phyloP scores from a whole-genome alignment of 1,284 basidiomycete species.

The Trichosporon sp. region DNA sequence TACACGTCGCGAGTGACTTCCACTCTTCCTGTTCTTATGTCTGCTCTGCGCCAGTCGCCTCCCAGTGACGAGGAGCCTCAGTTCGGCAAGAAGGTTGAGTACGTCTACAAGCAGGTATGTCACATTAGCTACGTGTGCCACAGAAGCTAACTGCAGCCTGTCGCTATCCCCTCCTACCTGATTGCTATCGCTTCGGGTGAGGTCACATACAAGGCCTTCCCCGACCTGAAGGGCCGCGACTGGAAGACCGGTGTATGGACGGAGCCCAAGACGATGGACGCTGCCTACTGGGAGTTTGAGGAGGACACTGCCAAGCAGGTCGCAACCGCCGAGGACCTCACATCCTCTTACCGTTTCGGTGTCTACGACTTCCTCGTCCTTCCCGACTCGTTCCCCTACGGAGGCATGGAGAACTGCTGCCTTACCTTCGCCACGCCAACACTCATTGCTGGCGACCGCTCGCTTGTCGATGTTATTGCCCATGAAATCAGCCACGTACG shows the following conservation, averaged over 20 bases:
- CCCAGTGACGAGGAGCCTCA: constrained; percentile 62
- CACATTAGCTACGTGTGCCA: neutral
- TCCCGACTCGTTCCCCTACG: constrained; percentile 89
- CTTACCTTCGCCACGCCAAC: constrained; percentile 83
- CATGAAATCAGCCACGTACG: constrained; percentile 51
- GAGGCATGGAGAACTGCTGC: constrained; percentile 57
- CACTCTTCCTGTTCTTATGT: constrained; percentile 74
- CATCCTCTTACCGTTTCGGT: constrained; percentile 74
- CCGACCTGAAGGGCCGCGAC: constrained; percentile 56
- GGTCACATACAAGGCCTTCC: constrained; percentile 66
- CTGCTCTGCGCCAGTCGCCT: constrained; percentile 71
- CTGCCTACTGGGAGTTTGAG: constrained; percentile 79
- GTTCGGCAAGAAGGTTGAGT: constrained; percentile 56
- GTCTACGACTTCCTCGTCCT: constrained; percentile 89
- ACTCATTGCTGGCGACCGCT: constrained; percentile 73
- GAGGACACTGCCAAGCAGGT: constrained; percentile 69
- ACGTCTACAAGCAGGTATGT: constrained; percentile 55
- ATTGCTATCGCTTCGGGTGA: constrained; percentile 82
- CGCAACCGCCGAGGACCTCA: constrained; percentile 65
- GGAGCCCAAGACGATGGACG: constrained; percentile 74
- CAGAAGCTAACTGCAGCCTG: constrained; percentile 53
- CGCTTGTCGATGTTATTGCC: constrained; percentile 78
- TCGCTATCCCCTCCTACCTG: constrained; percentile 78
- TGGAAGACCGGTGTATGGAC: constrained; percentile 86
- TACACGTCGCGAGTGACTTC: constrained; percentile 71